These are phyloP conservation scores for Aspergillus affinis DNA, from an alignment of 495 filamentous ascomycete species.

Conservation along the genomic window DNA sequence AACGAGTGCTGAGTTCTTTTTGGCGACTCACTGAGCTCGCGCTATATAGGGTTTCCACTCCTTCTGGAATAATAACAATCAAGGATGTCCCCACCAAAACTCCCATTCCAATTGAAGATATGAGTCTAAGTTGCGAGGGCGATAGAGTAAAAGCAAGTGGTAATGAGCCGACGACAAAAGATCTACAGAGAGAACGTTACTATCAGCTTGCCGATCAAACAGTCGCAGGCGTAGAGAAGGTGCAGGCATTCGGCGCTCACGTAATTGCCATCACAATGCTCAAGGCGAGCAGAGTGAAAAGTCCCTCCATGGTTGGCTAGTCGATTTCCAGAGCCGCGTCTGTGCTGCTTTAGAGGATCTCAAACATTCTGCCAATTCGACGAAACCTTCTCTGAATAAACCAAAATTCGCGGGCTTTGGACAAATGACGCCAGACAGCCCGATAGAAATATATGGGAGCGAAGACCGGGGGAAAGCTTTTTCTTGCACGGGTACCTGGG, in stretches of 20 bases:
- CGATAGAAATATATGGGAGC: neutral
- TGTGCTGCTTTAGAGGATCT: slow-evolving; percentile 22
- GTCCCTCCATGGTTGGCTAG: slow-evolving; percentile 63
- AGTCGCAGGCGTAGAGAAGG: neutral
- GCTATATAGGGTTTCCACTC: slow-evolving; percentile 85
- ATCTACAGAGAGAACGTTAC: slow-evolving; percentile 55
- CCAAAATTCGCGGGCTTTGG: neutral
- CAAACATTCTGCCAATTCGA: slow-evolving; percentile 26
- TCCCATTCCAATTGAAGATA: slow-evolving; percentile 91
- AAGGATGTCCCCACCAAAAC: slow-evolving; percentile 92
- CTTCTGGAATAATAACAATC: slow-evolving; percentile 97
- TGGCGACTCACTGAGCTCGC: slow-evolving; percentile 39
- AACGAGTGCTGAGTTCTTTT: slow-evolving; percentile 35
- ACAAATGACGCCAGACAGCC: neutral
- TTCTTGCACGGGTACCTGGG: slow-evolving; percentile 5
- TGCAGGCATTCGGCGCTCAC: slow-evolving; percentile 51
- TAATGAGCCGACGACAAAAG: slow-evolving; percentile 90
- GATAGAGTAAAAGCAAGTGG: slow-evolving; percentile 88
- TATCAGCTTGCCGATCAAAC: slow-evolving; percentile 15
- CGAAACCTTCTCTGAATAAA: slow-evolving; percentile 2
- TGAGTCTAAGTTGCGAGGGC: slow-evolving; percentile 81
- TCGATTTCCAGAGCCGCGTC: slow-evolving; percentile 13
- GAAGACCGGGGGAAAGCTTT: neutral
- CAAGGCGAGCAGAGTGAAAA: slow-evolving; percentile 82
- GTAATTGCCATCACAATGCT: slow-evolving; percentile 92